A percentile compares a stretch with the other conserved stretches of the same genome.
Conservation (phyloP, 2,329 filamentous ascomycete species). For the Talaromyces sp. region DNA sequence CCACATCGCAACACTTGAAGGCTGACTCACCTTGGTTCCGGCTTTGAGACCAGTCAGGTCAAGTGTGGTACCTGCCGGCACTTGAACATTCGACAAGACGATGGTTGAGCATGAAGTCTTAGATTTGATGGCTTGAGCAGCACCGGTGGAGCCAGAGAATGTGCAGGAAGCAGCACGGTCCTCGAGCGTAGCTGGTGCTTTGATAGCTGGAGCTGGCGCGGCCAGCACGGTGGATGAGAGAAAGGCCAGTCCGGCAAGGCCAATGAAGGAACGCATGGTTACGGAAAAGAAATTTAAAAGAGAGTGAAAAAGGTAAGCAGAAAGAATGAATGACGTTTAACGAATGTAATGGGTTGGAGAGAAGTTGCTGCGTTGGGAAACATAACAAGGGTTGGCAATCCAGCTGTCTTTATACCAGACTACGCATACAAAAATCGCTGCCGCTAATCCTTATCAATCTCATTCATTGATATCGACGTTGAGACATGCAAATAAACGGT, state of each 20-base stretch:
- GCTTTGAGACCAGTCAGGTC: slow-evolving; percentile 24
- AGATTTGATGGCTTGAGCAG: slow-evolving; percentile 23
- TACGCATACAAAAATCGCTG: background rate
- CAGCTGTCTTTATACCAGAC: background rate
- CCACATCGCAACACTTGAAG: background rate
- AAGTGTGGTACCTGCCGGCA: slow-evolving; percentile 35
- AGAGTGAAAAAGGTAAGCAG: background rate
- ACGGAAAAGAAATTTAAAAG: background rate
- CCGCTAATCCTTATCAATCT: background rate
- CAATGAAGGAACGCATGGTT: slow-evolving; percentile 1
- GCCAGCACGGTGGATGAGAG: slow-evolving; percentile 1
- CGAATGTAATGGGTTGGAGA: background rate
- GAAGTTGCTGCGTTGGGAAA: background rate
- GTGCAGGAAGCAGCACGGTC: slow-evolving; percentile 21
- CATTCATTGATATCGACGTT: background rate
- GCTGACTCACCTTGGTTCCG: slow-evolving; percentile 18
- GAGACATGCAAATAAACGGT: background rate
- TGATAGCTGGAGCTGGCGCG: background rate
- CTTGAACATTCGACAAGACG: slow-evolving; percentile 30
- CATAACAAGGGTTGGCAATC: background rate
- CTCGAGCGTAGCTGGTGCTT: slow-evolving; percentile 4
- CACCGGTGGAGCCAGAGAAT: slow-evolving; percentile 23
- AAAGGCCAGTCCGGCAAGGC: slow-evolving; percentile 2
- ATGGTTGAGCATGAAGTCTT: slow-evolving; percentile 33
- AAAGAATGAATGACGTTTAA: background rate